A percentile compares a stretch with the other conserved stretches of the same genome.
Conservation (phyloP, 805 yeast genomes). For the Saturnispora halmiae region DNA sequence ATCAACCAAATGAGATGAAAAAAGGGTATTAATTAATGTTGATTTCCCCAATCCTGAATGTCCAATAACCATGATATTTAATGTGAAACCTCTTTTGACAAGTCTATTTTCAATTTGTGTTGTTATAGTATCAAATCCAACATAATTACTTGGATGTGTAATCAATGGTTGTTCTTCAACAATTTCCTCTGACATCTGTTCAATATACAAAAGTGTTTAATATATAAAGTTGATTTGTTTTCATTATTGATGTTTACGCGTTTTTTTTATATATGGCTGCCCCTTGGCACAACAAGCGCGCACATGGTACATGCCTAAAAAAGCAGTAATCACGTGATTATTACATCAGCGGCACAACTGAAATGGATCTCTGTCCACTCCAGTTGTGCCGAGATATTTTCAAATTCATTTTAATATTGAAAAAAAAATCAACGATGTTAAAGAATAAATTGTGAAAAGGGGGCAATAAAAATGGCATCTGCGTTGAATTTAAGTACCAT, state of each 20-base stretch:
- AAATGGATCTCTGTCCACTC: neutral
- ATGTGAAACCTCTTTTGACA: slow-evolving; percentile 86
- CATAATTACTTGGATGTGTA: slow-evolving; percentile 63
- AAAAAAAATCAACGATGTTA: no score
- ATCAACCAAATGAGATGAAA: slow-evolving; percentile 69
- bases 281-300: neutral
- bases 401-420: no score
- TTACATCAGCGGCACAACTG: neutral
- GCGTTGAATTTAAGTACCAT: slow-evolving; percentile 11
- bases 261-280: no score
- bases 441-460: no score
- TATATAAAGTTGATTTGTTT: neutral
- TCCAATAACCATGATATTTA: slow-evolving; percentile 91
- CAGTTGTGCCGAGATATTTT: no score
- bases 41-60: slow-evolving; percentile 92
- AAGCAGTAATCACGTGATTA: neutral
- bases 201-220: neutral
- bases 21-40: slow-evolving; percentile 83
- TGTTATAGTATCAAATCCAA: slow-evolving; percentile 95
- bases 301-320: no score
- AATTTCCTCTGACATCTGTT: slow-evolving; percentile 1
- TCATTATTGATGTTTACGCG: neutral
- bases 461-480: slow-evolving; percentile 1
- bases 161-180: slow-evolving; percentile 4
- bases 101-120: slow-evolving; percentile 89